phyloP scores from a whole-genome alignment of 1,284 basidiomycete genomes.

The Ustilago hordei region DNA sequence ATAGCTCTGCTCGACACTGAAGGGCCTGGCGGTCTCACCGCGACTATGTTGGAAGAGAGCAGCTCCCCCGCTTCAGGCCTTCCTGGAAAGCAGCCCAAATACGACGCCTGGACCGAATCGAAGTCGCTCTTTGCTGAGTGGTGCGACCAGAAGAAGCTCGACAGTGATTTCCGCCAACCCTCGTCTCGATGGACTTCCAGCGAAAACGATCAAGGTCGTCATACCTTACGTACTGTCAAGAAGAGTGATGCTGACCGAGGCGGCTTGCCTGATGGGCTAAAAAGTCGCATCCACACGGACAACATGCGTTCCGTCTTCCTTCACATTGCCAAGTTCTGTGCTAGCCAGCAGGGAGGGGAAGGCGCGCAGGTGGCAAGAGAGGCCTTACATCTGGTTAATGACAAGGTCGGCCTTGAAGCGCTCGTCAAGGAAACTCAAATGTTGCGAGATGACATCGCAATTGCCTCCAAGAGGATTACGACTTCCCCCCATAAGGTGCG shows the following conservation, averaged over 20 bases:
- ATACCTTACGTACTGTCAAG: not conserved
- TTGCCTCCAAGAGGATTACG: constrained; percentile 25
- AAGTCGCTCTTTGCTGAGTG: constrained; percentile 25
- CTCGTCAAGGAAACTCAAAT: constrained; percentile 2
- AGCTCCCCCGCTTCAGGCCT: not conserved
- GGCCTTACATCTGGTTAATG: constrained; percentile 24
- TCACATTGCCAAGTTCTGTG: constrained; percentile 15
- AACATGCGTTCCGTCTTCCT: constrained; percentile 19
- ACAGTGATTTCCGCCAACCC: not conserved
- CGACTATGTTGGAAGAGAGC: not conserved
- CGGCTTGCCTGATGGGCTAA: not conserved
- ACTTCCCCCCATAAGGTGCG: constrained; percentile 14
- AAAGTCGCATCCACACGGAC: constrained; percentile 11
- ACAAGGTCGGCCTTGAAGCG: constrained; percentile 19
- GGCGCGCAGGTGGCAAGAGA: constrained; percentile 24
- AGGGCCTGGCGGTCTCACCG: constrained; percentile 28
- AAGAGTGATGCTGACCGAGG: not conserved
- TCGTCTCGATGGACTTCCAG: constrained; percentile 5
- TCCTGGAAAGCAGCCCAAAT: not conserved
- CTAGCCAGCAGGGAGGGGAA: not conserved
- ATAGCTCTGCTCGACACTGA: not conserved
- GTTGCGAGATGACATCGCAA: constrained; percentile 4
- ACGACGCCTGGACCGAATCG: constrained; percentile 36
- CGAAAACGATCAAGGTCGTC: not conserved
- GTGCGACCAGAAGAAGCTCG: constrained; percentile 5